A percentile compares a stretch with the other conserved stretches of the same genome.
Conservation (phyloP, 2,329 filamentous ascomycete genomes). For the Hypoxylon sp. region DNA sequence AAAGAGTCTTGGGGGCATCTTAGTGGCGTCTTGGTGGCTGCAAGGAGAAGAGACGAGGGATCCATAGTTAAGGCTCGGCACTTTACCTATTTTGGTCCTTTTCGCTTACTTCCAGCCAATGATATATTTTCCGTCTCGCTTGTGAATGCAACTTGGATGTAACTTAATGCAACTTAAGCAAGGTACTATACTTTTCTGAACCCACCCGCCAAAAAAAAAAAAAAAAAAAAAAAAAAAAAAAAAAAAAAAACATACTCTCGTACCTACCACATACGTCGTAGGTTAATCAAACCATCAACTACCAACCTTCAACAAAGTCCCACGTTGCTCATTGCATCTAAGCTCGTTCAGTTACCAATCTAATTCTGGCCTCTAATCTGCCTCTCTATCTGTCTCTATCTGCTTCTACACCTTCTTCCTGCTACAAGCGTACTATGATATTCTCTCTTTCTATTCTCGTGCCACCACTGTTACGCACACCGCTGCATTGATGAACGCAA, state of each 20-base stretch:
- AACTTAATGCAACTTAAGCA: constrained; percentile 10
- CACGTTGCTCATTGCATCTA: constrained; percentile 31
- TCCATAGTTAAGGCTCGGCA: constrained; percentile 36
- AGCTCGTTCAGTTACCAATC: constrained; percentile 8
- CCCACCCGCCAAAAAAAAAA: no score
- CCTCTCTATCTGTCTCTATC: no score
- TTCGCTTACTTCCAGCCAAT: constrained; percentile 54
- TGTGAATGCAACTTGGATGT: constrained; percentile 46
- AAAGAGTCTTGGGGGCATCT: neutral
- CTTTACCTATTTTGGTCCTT: constrained; percentile 41
- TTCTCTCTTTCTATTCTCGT: constrained; percentile 15
- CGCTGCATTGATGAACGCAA: constrained; percentile 30
- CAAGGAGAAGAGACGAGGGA: neutral
- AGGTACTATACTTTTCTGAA: no score
- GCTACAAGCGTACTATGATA: constrained; percentile 10
- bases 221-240: no score
- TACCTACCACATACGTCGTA: constrained; percentile 40
- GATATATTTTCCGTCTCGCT: constrained; percentile 53
- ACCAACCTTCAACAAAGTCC: constrained; percentile 34
- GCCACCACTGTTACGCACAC: constrained; percentile 41
- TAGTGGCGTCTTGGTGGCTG: neutral
- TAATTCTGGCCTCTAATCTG: neutral
- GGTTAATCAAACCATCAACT: constrained; percentile 38
- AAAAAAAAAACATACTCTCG: neutral
- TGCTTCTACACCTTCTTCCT: constrained; percentile 21